These are phyloP conservation scores for Cruciata laevipes DNA, from an alignment of 257 asterid species.

Conservation along the genomic window DNA sequence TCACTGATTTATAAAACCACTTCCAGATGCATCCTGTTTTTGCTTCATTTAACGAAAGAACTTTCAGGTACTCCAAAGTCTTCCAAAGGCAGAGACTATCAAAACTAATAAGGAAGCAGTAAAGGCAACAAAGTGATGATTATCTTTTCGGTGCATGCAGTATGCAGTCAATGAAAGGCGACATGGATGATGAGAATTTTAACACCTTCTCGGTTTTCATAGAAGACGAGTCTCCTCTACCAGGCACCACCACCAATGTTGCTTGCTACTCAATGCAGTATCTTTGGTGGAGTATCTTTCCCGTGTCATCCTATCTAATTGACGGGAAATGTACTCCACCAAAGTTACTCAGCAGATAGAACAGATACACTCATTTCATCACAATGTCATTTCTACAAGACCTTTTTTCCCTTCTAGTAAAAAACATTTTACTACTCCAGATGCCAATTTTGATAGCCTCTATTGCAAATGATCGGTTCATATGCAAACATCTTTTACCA, in stretches of 20 bases:
- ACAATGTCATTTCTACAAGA: no score
- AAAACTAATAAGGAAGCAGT: conserved; percentile 16
- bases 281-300: background rate
- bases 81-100: conserved; percentile 38
- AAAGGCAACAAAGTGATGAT: conserved; percentile 13
- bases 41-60: conserved; percentile 9
- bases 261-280: background rate
- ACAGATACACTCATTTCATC: background rate
- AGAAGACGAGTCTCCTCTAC: background rate
- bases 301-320: no score
- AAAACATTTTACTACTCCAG: no score
- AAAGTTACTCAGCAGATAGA: background rate
- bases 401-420: no score
- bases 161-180: background rate
- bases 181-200: background rate
- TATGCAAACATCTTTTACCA: no score
- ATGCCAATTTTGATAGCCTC: no score
- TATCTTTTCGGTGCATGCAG: background rate
- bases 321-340: background rate
- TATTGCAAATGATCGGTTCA: no score
- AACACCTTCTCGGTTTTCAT: background rate
- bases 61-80: conserved; percentile 49
- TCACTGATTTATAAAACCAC: background rate
- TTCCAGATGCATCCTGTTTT: background rate
- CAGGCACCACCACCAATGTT: background rate